phyloP scores from a whole-genome alignment of 2,329 filamentous ascomycete species.

The Exophiala phaeomuriformis region DNA sequence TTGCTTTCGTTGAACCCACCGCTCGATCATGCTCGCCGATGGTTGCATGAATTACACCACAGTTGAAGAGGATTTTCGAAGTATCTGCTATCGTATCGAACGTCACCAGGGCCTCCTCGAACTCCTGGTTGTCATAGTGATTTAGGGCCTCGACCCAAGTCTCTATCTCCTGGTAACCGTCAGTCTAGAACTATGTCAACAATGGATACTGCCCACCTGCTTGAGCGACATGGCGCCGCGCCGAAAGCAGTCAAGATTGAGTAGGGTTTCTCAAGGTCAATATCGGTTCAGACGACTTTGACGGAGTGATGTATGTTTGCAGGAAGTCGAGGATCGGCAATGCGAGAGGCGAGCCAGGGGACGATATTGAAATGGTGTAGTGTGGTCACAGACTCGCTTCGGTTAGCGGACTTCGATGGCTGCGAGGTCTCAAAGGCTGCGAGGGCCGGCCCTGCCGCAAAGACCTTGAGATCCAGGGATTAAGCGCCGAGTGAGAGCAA shows the following conservation, averaged over 20 bases:
- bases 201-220: constrained; percentile 23
- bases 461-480: constrained; percentile 21
- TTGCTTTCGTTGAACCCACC: constrained; percentile 43
- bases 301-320: constrained; percentile 5
- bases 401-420: constrained; percentile 5
- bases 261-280: constrained; percentile 5
- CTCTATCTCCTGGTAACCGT: constrained; percentile 74
- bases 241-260: constrained; percentile 8
- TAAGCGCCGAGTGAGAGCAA: constrained; percentile 20
- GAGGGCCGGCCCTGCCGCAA: constrained; percentile 22
- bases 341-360: constrained; percentile 13
- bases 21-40: constrained; percentile 93
- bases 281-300: constrained; percentile 6
- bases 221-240: constrained; percentile 29
- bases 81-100: constrained; percentile 89
- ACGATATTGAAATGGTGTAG: constrained; percentile 18
- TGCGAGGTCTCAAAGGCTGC: constrained; percentile 11
- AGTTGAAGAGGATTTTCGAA: constrained; percentile 97
- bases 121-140: constrained; percentile 95
- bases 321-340: constrained; percentile 10
- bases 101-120: constrained; percentile 74
- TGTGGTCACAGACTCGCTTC: constrained; percentile 12
- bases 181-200: neutral
- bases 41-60: constrained; percentile 94
- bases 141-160: constrained; percentile 89